phyloP scores from a whole-genome alignment of 2,329 filamentous ascomycete genomes.

The Fusarium tanahbumbuense region DNA sequence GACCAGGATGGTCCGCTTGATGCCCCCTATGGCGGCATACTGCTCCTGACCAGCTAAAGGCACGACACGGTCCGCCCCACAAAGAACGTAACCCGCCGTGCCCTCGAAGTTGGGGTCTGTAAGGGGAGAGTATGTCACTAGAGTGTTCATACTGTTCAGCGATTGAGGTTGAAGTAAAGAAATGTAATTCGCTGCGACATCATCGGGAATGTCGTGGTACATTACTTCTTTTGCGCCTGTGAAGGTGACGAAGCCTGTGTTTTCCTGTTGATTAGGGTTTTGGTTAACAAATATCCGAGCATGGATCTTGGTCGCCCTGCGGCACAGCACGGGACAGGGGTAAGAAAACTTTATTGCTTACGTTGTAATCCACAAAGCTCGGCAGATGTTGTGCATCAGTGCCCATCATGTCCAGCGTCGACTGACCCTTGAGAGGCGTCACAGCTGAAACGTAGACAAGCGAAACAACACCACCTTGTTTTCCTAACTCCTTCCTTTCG shows the following conservation, averaged over 20 bases:
- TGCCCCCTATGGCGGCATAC: conserved; percentile 1
- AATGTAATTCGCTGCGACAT: background rate
- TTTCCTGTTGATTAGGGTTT: background rate
- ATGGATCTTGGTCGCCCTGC: background rate
- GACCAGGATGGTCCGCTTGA: background rate
- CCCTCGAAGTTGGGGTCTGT: conserved; percentile 1
- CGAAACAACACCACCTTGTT: conserved; percentile 16
- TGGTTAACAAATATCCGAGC: background rate
- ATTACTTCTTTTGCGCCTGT: background rate
- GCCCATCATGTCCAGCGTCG: conserved; percentile 15
- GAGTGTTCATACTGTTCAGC: conserved; percentile 1
- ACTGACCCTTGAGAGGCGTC: background rate
- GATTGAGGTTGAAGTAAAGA: background rate
- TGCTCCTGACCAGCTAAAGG: background rate
- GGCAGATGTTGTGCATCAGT: background rate
- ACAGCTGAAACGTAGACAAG: conserved; percentile 31
- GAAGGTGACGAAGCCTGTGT: conserved; percentile 7
- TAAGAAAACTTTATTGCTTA: background rate
- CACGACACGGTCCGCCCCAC: conserved; percentile 10
- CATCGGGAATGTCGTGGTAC: conserved; percentile 7
- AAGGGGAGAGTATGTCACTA: conserved; percentile 4
- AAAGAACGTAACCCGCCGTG: background rate
- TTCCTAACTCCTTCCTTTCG: conserved; percentile 7
- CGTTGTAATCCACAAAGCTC: background rate
- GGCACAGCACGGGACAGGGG: background rate